These are phyloP conservation scores for Populus deltoides DNA, from an alignment of 345 rosid genomes.

Conservation along the genomic window DNA sequence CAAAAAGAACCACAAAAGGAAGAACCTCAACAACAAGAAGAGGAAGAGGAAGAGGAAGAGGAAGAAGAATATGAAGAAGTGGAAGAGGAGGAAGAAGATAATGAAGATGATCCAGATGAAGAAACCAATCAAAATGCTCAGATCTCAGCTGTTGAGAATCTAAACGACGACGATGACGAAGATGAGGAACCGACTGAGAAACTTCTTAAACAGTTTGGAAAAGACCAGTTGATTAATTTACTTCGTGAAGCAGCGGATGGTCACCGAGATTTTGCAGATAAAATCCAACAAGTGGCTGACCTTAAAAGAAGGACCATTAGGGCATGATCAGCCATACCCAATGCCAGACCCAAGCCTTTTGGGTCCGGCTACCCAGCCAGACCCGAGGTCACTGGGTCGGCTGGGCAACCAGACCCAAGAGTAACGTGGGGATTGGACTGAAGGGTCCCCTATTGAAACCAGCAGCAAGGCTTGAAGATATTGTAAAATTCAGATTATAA, in stretches of 20 bases:
- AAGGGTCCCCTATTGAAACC: constrained; percentile 99
- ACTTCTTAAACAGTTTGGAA: constrained; percentile 44
- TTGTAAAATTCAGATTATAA: constrained; percentile 76
- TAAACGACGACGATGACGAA: constrained; percentile 14
- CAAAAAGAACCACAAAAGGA: neutral
- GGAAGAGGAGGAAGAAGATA: constrained; percentile 16
- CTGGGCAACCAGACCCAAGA: no score
- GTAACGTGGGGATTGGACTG: constrained; percentile 81
- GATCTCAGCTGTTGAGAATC: neutral
- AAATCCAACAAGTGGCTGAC: constrained; percentile 36
- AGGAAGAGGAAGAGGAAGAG: constrained; percentile 11
- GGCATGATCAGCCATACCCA: no score
- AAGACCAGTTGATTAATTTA: constrained; percentile 38
- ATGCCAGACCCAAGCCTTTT: no score
- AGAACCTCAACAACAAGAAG: constrained; percentile 10
- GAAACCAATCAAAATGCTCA: constrained; percentile 9
- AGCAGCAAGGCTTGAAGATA: constrained; percentile 72
- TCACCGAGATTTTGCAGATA: constrained; percentile 38
- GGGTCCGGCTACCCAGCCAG: no score
- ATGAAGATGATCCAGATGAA: constrained; percentile 17
- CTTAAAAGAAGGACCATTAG: neutral
- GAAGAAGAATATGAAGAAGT: constrained; percentile 23
- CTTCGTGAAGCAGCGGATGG: constrained; percentile 35
- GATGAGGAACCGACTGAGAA: constrained; percentile 42
- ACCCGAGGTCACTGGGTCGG: no score